These are phyloP conservation scores for Amphichorda felina DNA, from an alignment of 2,329 filamentous ascomycete genomes.

Conservation along the genomic window DNA sequence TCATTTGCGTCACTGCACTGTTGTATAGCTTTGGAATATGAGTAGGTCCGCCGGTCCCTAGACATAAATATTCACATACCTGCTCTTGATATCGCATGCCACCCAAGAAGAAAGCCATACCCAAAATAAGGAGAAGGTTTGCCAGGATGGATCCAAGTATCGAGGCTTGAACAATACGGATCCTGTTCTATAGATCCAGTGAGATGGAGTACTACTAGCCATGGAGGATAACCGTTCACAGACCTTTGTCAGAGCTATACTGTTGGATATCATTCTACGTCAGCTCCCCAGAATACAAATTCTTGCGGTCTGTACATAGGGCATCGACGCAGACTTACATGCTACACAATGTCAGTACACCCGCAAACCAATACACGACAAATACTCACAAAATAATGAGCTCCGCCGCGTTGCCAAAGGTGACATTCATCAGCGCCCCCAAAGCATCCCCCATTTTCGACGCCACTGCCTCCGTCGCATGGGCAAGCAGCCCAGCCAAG, in stretches of 20 bases:
- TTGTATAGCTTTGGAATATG: conserved; percentile 62
- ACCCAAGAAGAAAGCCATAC: conserved; percentile 83
- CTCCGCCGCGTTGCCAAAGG: conserved; percentile 70
- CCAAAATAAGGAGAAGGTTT: conserved; percentile 78
- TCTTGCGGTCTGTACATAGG: not conserved
- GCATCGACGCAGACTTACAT: not conserved
- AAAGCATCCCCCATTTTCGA: conserved; percentile 60
- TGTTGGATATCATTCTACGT: not conserved
- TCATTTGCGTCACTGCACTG: conserved; percentile 92
- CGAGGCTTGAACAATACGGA: conserved; percentile 84
- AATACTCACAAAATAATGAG: conserved; percentile 59
- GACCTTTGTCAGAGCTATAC: not conserved
- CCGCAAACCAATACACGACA: not conserved
- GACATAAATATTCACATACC: conserved; percentile 41
- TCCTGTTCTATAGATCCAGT: conserved; percentile 47
- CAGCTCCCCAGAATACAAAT: not conserved
- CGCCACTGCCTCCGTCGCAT: conserved; percentile 66
- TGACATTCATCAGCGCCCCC: conserved; percentile 63
- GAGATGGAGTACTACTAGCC: not conserved
- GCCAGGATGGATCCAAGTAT: conserved; percentile 81
- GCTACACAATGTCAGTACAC: not conserved
- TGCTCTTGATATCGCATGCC: conserved; percentile 82
- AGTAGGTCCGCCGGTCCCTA: conserved; percentile 54
- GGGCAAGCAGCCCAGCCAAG: conserved; percentile 58
- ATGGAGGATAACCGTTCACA: not conserved